A percentile compares a stretch with the other conserved stretches of the same genome.
These are phyloP conservation scores for Aspergillus sp. DNA, from an alignment of 2,329 filamentous ascomycete species.

Conservation along the genomic window DNA sequence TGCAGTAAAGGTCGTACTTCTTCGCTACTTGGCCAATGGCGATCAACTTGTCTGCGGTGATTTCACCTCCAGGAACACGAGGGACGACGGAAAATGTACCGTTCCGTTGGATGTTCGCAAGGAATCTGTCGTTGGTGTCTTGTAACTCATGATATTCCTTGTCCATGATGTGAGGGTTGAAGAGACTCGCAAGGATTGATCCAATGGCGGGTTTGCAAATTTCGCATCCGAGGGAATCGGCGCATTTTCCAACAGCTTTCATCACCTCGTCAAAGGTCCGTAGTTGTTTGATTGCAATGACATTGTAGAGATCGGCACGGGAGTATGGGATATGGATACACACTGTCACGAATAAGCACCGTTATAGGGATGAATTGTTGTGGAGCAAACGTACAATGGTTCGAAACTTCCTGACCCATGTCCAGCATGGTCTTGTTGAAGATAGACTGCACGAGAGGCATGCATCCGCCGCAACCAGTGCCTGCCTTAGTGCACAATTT, in stretches of 20 bases:
- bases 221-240: constrained; percentile 78
- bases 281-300: constrained; percentile 79
- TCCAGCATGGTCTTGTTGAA: constrained; percentile 87
- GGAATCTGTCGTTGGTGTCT: constrained; percentile 86
- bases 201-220: constrained; percentile 82
- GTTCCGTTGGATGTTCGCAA: constrained; percentile 89
- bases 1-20: constrained; percentile 83
- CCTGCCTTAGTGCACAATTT: constrained; percentile 92
- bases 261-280: constrained; percentile 76
- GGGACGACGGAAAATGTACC: constrained; percentile 90
- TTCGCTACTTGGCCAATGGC: constrained; percentile 82
- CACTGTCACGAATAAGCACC: constrained; percentile 46
- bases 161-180: constrained; percentile 82
- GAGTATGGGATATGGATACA: constrained; percentile 85
- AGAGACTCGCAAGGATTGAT: constrained; percentile 79
- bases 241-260: constrained; percentile 73
- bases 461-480: constrained; percentile 86
- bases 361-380: not conserved
- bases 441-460: constrained; percentile 85
- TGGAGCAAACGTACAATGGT: constrained; percentile 57
- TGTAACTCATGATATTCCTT: constrained; percentile 73
- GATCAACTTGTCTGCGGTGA: constrained; percentile 83
- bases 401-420: constrained; percentile 86
- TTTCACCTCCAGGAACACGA: constrained; percentile 81
- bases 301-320: constrained; percentile 86